These are phyloP conservation scores for Phialophora chinensis DNA, from an alignment of 2,329 filamentous ascomycete genomes.

Conservation along the genomic window DNA sequence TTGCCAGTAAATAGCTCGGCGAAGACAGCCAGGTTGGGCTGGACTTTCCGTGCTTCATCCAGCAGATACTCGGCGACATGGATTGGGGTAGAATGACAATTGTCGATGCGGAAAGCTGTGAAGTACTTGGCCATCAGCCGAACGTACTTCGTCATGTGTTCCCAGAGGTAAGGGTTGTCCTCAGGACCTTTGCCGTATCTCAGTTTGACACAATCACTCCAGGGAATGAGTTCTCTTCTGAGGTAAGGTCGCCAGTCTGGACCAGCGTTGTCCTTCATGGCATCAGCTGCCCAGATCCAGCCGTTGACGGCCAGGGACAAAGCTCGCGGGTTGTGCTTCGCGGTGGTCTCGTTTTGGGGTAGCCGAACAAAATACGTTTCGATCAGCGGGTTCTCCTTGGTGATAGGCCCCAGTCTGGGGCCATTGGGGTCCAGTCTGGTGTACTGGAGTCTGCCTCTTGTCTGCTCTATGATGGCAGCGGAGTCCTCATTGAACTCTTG, in stretches of 20 bases:
- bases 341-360: slow-evolving; percentile 76
- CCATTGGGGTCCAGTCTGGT: slow-evolving; percentile 90
- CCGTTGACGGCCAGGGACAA: slow-evolving; percentile 92
- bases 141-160: slow-evolving; percentile 93
- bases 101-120: slow-evolving; percentile 93
- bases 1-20: slow-evolving; percentile 96
- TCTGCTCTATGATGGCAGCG: slow-evolving; percentile 82
- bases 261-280: slow-evolving; percentile 90
- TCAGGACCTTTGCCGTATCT: slow-evolving; percentile 80
- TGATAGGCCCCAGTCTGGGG: slow-evolving; percentile 82
- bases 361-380: slow-evolving; percentile 95
- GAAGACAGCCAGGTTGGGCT: slow-evolving; percentile 87
- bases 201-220: slow-evolving; percentile 98
- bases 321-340: slow-evolving; percentile 75
- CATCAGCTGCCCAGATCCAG: slow-evolving; percentile 98
- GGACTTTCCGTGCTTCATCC: slow-evolving; percentile 86
- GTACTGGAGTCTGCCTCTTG: slow-evolving; percentile 95
- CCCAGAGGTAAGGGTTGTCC: slow-evolving; percentile 93
- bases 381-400: slow-evolving; percentile 77
- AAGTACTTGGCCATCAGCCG: slow-evolving; percentile 93
- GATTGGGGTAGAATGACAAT: slow-evolving; percentile 94
- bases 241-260: slow-evolving; percentile 90
- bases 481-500: slow-evolving; percentile 87
- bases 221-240: slow-evolving; percentile 94
- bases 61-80: slow-evolving; percentile 94